Conservation (phyloP, 257 asterid species). For the Nicotiana tomentosiformis region DNA sequence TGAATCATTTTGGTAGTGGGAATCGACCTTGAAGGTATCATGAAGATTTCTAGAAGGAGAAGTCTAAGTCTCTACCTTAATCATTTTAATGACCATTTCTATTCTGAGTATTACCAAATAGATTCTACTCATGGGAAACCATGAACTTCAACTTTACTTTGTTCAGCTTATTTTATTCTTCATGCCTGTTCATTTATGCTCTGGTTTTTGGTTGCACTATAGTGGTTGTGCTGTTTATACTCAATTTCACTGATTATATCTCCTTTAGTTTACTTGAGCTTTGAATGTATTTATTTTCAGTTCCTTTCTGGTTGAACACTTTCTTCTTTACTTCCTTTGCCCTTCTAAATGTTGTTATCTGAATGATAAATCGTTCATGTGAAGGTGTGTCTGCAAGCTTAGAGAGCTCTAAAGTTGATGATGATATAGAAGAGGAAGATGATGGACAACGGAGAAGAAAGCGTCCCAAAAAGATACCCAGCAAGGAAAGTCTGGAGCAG, state of each 20-base stretch:
- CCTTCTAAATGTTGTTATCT: background rate
- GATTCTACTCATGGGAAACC: background rate
- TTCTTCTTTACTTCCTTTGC: background rate
- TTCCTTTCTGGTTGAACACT: background rate
- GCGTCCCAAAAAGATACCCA: slow-evolving; percentile 78
- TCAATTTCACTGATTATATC: background rate
- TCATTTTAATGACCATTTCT: background rate
- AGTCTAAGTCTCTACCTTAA: background rate
- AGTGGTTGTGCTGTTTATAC: background rate
- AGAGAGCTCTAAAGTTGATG: slow-evolving; percentile 78
- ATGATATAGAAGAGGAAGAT: slow-evolving; percentile 80
- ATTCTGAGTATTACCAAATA: background rate
- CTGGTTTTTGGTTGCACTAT: background rate
- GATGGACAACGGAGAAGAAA: slow-evolving; percentile 94
- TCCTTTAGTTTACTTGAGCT: background rate
- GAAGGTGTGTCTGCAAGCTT: slow-evolving; percentile 31
- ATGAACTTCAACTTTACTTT: background rate
- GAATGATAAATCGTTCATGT: background rate
- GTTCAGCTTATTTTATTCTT: background rate
- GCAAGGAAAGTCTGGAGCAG: slow-evolving; percentile 81
- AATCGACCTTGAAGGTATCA: background rate
- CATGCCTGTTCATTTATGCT: background rate
- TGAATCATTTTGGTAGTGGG: background rate
- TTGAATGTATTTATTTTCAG: background rate
- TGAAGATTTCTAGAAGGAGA: no score